Percentiles rank a stretch among this genome's conserved stretches.
These are phyloP conservation scores for Pichia sp. DNA, from an alignment of 1,139 yeast species.

Conservation along the genomic window DNA sequence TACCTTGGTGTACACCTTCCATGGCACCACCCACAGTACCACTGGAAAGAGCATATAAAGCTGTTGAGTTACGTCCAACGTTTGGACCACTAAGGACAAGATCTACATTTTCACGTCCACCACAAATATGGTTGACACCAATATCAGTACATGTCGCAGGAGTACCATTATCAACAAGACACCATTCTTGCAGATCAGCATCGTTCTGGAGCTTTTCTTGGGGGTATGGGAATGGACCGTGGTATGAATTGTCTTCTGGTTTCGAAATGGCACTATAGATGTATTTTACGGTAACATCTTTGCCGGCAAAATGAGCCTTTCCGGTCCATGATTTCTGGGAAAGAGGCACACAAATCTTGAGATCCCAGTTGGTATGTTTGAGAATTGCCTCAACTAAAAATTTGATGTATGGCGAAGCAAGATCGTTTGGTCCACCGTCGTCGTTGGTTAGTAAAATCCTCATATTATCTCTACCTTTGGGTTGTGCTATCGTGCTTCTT, in stretches of 20 bases:
- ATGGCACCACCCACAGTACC: conserved; percentile 98
- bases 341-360: conserved; percentile 78
- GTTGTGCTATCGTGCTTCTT: too few species aligned
- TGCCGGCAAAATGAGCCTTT: conserved; percentile 92
- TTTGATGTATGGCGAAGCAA: conserved; percentile 80
- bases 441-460: conserved; percentile 61
- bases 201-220: conserved; percentile 23
- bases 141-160: conserved; percentile 95
- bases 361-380: conserved; percentile 67
- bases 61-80: conserved; percentile 86
- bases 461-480: conserved; percentile 3
- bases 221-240: conserved; percentile 62
- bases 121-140: conserved; percentile 68
- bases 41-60: conserved; percentile 81
- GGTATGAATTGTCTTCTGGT: conserved; percentile 38
- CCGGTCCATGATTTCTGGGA: conserved; percentile 92
- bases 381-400: conserved; percentile 66
- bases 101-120: conserved; percentile 49
- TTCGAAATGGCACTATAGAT: conserved; percentile 44
- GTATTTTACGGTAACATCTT: conserved; percentile 59
- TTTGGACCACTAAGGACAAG: conserved; percentile 91
- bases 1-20: conserved; percentile 84
- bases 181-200: conserved; percentile 59
- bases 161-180: conserved; percentile 68
- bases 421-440: conserved; percentile 86